Percentiles rank a stretch among this genome's conserved stretches.
Evolutionary conservation across 1,284 basidiomycete genomes (phyloP).

Genomic region (Tremellales sp.): DNA sequence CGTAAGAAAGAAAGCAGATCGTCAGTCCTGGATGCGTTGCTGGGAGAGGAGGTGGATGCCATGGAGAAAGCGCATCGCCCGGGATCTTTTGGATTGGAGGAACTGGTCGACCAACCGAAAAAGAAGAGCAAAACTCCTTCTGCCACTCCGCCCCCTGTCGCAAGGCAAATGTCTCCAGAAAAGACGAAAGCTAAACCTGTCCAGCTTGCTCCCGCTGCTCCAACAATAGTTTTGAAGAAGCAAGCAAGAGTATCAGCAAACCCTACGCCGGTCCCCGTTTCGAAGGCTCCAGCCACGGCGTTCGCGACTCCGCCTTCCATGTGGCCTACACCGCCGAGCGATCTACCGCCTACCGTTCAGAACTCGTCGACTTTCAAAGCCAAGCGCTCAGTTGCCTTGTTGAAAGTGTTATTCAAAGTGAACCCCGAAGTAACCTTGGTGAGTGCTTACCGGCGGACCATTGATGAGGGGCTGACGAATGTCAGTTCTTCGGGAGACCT

Average conservation of each 20-base stretch:
- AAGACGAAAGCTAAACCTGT: constrained; percentile 3
- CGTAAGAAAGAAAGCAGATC: constrained; percentile 16
- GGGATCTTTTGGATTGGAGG: constrained; percentile 22
- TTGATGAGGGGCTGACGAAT: constrained; percentile 6
- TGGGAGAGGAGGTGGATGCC: constrained; percentile 45
- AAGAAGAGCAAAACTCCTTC: constrained; percentile 15
- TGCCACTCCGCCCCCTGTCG: not conserved
- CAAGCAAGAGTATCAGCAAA: not conserved
- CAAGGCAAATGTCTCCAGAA: not conserved
- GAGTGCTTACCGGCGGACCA: constrained; percentile 3
- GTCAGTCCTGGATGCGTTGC: constrained; percentile 40
- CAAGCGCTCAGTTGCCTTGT: constrained; percentile 72
- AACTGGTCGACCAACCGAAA: constrained; percentile 23
- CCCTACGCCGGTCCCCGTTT: not conserved
- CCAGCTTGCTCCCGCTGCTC: not conserved
- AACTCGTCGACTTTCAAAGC: constrained; percentile 58
- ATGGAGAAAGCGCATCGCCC: constrained; percentile 29
- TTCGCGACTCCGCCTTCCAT: constrained; percentile 22
- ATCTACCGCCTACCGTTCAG: constrained; percentile 24
- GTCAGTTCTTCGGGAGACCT: constrained; percentile 62
- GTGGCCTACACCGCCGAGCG: constrained; percentile 35
- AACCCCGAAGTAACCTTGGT: constrained; percentile 65
- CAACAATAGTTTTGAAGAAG: constrained; percentile 1
- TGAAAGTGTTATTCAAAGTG: constrained; percentile 63
- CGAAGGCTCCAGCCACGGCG: not conserved